These are phyloP conservation scores for Blastobotrys serpentis DNA, from an alignment of 1,139 yeast species.

Conservation along the genomic window DNA sequence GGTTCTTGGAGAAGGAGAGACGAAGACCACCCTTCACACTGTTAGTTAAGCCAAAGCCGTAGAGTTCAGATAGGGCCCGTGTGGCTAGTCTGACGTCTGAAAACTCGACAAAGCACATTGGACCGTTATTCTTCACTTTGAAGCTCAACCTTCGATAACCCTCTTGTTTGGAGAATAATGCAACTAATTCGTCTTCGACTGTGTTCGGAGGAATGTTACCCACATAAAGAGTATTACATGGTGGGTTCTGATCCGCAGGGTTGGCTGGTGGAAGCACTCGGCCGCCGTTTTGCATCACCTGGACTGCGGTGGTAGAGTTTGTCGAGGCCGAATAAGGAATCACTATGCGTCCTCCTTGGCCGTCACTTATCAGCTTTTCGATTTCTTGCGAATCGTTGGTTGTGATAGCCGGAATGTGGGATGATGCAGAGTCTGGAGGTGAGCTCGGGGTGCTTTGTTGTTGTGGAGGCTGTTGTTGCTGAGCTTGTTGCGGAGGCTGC, in stretches of 20 bases:
- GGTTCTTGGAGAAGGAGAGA: slow-evolving; percentile 89
- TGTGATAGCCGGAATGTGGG: slow-evolving; percentile 6
- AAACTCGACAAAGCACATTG: slow-evolving; percentile 98
- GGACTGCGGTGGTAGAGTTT: slow-evolving; percentile 36
- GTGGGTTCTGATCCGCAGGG: slow-evolving; percentile 99
- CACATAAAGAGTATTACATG: slow-evolving; percentile 93
- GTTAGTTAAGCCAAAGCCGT: slow-evolving; percentile 77
- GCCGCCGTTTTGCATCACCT: slow-evolving; percentile 40
- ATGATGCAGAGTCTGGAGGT: slow-evolving; percentile 12
- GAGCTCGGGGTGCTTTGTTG: slow-evolving; percentile 14
- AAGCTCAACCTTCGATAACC: slow-evolving; percentile 92
- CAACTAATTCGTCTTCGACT: slow-evolving; percentile 86
- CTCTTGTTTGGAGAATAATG: slow-evolving; percentile 80
- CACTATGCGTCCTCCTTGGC: slow-evolving; percentile 20
- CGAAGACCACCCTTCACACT: slow-evolving; percentile 86
- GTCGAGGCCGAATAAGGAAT: slow-evolving; percentile 37
- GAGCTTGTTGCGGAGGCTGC: slow-evolving; percentile 14
- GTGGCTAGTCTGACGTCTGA: slow-evolving; percentile 95
- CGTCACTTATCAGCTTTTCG: slow-evolving; percentile 4
- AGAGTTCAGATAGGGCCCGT: slow-evolving; percentile 85
- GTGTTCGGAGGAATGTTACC: slow-evolving; percentile 98
- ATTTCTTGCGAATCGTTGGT: slow-evolving; percentile 1
- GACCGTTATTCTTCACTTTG: slow-evolving; percentile 69
- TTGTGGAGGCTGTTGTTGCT: slow-evolving; percentile 15
- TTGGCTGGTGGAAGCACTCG: slow-evolving; percentile 90